phyloP scores from a whole-genome alignment of 2,329 filamentous ascomycete genomes.

The Beauveria australis region DNA sequence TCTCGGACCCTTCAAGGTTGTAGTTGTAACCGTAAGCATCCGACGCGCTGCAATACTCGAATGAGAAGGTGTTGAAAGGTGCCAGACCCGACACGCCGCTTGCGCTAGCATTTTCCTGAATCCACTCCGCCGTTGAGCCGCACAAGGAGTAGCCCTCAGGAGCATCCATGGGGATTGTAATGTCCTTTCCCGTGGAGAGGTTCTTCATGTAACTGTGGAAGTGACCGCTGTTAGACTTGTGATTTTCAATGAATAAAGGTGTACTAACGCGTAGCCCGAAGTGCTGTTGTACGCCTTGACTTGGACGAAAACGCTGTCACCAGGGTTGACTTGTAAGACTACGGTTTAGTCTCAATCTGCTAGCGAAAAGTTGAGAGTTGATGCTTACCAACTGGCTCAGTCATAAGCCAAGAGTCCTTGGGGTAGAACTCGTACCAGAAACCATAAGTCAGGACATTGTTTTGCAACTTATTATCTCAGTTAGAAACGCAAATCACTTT shows the following conservation, averaged over 20 bases:
- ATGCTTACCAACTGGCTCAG: background rate
- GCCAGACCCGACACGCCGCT: background rate
- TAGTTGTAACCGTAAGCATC: background rate
- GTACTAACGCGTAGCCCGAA: background rate
- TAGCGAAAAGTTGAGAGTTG: background rate
- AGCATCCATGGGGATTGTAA: background rate
- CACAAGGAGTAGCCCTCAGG: background rate
- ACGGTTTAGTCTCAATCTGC: background rate
- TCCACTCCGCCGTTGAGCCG: background rate
- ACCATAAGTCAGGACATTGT: background rate
- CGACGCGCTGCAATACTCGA: background rate
- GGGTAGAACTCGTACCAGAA: slow-evolving; percentile 5
- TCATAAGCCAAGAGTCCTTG: background rate
- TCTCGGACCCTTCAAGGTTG: background rate
- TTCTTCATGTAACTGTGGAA: background rate
- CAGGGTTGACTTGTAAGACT: background rate
- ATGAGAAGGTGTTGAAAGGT: background rate
- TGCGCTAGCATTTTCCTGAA: background rate
- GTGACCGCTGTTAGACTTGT: background rate
- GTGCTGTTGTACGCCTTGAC: background rate
- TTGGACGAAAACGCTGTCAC: background rate
- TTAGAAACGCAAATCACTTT: no score
- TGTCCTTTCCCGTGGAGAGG: background rate
- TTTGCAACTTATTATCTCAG: background rate
- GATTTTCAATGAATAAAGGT: accelerated